phyloP scores from a whole-genome alignment of 1,284 basidiomycete genomes.

The Hemileccinum hortonii region DNA sequence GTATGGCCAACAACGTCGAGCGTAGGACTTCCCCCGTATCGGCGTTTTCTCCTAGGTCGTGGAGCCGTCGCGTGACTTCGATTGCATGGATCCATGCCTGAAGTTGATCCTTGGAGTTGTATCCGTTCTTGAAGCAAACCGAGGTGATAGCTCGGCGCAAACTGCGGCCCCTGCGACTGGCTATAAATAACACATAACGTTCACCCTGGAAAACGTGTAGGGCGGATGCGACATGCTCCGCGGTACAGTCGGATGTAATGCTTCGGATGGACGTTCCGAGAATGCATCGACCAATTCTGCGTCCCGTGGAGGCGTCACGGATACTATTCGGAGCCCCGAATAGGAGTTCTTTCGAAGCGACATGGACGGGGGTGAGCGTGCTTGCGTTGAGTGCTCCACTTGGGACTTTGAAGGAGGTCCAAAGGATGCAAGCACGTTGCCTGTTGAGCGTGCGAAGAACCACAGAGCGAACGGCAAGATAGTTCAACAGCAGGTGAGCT shows the following conservation, averaged over 20 bases:
- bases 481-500: constrained; percentile 59
- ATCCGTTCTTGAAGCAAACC: constrained; percentile 50
- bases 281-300: constrained; percentile 40
- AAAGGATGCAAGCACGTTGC: constrained; percentile 54
- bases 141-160: constrained; percentile 23
- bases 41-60: background rate
- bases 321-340: constrained; percentile 38
- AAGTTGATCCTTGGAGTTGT: constrained; percentile 47
- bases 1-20: constrained; percentile 19
- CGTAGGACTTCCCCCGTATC: constrained; percentile 16
- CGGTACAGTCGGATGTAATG: constrained; percentile 6
- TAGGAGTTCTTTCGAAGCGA: constrained; percentile 39
- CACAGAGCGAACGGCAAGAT: constrained; percentile 56
- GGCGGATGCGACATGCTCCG: constrained; percentile 12
- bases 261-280: constrained; percentile 43
- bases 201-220: constrained; percentile 40
- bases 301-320: constrained; percentile 34
- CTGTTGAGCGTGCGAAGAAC: constrained; percentile 57
- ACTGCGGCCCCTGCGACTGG: background rate
- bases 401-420: constrained; percentile 40
- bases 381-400: constrained; percentile 5
- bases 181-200: constrained; percentile 51
- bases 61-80: constrained; percentile 18
- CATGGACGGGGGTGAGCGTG: constrained; percentile 31
- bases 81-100: constrained; percentile 57